Base-by-base conservation (phyloP, 2,329 filamentous ascomycete species). In the Talaromyces sp. region DNA sequence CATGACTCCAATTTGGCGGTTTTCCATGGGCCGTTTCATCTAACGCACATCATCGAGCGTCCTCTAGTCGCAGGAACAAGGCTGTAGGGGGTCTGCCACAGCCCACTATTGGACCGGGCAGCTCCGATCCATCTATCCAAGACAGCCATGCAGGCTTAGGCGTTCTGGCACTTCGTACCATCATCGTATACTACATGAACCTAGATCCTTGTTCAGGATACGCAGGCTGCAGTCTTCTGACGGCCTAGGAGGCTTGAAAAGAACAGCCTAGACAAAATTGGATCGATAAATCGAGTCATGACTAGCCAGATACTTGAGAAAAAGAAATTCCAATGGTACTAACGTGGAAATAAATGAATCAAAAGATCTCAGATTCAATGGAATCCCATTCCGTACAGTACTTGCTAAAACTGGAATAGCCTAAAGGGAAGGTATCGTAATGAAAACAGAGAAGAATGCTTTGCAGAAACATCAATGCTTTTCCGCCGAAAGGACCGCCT, bases 321-420 rank as follows among this genome's bases (percentile, higher is more conserved):
- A 25, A 46, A 25, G 5, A 6, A 11, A 16, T 31, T 50, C 31
- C 16, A 3, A 14, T 23, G n/a, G 44, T n/a, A n/a, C 8, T 44
- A n/a, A 44, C 14, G 35, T 16, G 18, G 9, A 2, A 23, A 44
- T 18, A 21, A 35, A 35, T 35, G 23, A 28, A 28, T 28, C 28
- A 28, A 28, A 6, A 28, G 3, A 3, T 28, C 28, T 28, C 6
- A 6, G 3, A 28, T 28, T 6, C 28, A 28, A 28, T 3, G 28
- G 3, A 28, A 6, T 6, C 6, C 28, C 6, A 28, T 28, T 6
- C 6, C 28, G 28, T 28, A 28, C 23, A 48, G 23, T 50, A 16
- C 50, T 54, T 54, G 50, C 50, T 54, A 54, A 54, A 54, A 12
- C 50, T n/a, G 31, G 50, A 54, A 54, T 23, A 35, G 50, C 23